Base-by-base conservation (phyloP, 2,329 filamentous ascomycete species). In the Fusarium chuoi region DNA sequence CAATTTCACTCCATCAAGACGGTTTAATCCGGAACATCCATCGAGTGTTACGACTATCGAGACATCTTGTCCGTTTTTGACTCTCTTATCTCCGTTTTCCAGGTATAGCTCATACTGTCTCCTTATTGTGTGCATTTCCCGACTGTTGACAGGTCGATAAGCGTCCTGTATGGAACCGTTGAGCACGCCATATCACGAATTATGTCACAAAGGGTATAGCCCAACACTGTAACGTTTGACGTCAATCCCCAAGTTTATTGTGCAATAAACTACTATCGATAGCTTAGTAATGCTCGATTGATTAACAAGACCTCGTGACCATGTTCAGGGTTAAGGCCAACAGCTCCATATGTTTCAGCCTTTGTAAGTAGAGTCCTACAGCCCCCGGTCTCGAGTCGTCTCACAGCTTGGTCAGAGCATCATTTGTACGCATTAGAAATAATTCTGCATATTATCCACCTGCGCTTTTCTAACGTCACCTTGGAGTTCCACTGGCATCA, bases 181-280 rank as follows among this genome's bases (percentile, higher is more conserved):
- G 44, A 77, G 70, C 75, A 77, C 75, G 75, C 30, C 75, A 77
- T 77, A 58, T 56, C 30, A 12, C 52, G 51, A 55, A 68, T 57
- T 68, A 77, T 77, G 72, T 75, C 70, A 75, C 62, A 70, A 77
- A 54, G 57, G 62, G 38, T 38, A 62, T 59, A 44, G 52, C 55
- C 52, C 54, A 72, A 30, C 59, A 33, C 44, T 41, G 49, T 17
- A 28, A 58, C 44, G 18, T 44, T 28, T 72, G 65, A 74, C 68
- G 67, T 60, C 68, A 48, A 48, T 48, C 9, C 3, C 1, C 4
- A 48, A 48, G 9, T 12, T 15, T 36, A 75, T 76, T 71, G 38
- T 66, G 71, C 12, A 20, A 56, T 56, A 9, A 0, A 6, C 0
- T 33, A 13, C 9, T 26, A 17, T 28, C 0, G 26, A 20, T 14